These are phyloP conservation scores for Abortiporus biennis DNA, from an alignment of 1,284 basidiomycete genomes.

Conservation along the genomic window DNA sequence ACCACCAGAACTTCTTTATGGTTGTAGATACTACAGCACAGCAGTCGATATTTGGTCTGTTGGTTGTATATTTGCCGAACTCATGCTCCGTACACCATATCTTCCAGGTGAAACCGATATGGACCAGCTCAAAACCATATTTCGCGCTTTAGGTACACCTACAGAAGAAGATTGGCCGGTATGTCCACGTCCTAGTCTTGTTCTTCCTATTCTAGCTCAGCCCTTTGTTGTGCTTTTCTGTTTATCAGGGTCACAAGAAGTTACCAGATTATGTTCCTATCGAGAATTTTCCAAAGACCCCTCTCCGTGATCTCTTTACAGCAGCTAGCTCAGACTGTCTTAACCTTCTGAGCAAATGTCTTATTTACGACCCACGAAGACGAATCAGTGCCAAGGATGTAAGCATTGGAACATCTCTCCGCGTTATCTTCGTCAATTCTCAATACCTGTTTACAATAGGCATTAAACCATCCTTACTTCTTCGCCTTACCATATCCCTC, in stretches of 20 bases:
- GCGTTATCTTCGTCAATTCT: neutral
- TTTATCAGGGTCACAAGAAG: conserved; percentile 82
- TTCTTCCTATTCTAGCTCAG: neutral
- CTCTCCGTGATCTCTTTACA: conserved; percentile 82
- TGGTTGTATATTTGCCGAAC: conserved; percentile 93
- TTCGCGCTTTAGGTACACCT: conserved; percentile 91
- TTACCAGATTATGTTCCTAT: conserved; percentile 87
- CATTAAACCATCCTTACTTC: conserved; percentile 76
- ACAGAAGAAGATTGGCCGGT: conserved; percentile 97
- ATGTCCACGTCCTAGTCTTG: conserved; percentile 18
- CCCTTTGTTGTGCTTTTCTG: conserved; percentile 1
- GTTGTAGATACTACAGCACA: conserved; percentile 82
- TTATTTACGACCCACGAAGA: conserved; percentile 83
- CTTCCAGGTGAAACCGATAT: conserved; percentile 92
- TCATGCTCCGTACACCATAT: conserved; percentile 93
- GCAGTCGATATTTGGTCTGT: conserved; percentile 94
- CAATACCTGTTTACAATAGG: conserved; percentile 48
- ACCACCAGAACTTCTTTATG: conserved; percentile 89
- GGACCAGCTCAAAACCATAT: conserved; percentile 94
- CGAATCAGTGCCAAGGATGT: conserved; percentile 46
- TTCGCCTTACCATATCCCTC: conserved; percentile 73
- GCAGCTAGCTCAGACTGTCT: conserved; percentile 87
- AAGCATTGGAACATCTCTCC: conserved; percentile 3
- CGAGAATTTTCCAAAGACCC: conserved; percentile 78
- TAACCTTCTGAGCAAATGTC: conserved; percentile 75